phyloP scores from a whole-genome alignment of 495 filamentous ascomycete species.

The Penicillium cosmopolitanum region DNA sequence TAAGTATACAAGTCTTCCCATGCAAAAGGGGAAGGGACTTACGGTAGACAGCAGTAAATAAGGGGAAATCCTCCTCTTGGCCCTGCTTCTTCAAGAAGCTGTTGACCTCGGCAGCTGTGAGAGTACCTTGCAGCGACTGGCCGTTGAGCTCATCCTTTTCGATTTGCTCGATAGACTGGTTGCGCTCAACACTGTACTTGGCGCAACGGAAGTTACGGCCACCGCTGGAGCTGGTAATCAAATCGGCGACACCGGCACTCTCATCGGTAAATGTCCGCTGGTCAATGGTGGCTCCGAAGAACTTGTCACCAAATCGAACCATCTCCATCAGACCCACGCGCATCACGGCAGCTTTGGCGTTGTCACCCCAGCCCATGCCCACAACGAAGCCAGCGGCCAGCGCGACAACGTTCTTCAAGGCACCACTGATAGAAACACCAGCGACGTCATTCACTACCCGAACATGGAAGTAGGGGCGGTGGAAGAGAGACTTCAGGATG shows the following conservation, averaged over 20 bases:
- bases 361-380: slow-evolving; percentile 96
- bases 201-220: slow-evolving; percentile 95
- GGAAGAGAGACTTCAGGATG: slow-evolving; percentile 82
- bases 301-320: slow-evolving; percentile 90
- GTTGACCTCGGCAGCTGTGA: slow-evolving; percentile 89
- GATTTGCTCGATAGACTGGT: slow-evolving; percentile 79
- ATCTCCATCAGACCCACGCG: slow-evolving; percentile 92
- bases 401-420: slow-evolving; percentile 96
- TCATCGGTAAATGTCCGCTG: slow-evolving; percentile 92
- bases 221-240: slow-evolving; percentile 90
- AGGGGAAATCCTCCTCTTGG: slow-evolving; percentile 80
- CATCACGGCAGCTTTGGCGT: slow-evolving; percentile 97
- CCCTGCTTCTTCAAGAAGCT: slow-evolving; percentile 78
- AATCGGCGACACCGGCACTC: slow-evolving; percentile 92
- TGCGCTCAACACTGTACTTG: slow-evolving; percentile 80
- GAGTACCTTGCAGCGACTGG: slow-evolving; percentile 94
- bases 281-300: slow-evolving; percentile 80
- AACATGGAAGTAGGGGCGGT: slow-evolving; percentile 97
- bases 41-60: slow-evolving; percentile 84
- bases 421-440: slow-evolving; percentile 92
- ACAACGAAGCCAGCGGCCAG: slow-evolving; percentile 94
- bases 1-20: not conserved
- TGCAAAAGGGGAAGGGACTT: slow-evolving; percentile 22
- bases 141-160: slow-evolving; percentile 91
- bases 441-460: slow-evolving; percentile 90